phyloP scores from a whole-genome alignment of 2,329 filamentous ascomycete species.

The Cyclaneusma minus region DNA sequence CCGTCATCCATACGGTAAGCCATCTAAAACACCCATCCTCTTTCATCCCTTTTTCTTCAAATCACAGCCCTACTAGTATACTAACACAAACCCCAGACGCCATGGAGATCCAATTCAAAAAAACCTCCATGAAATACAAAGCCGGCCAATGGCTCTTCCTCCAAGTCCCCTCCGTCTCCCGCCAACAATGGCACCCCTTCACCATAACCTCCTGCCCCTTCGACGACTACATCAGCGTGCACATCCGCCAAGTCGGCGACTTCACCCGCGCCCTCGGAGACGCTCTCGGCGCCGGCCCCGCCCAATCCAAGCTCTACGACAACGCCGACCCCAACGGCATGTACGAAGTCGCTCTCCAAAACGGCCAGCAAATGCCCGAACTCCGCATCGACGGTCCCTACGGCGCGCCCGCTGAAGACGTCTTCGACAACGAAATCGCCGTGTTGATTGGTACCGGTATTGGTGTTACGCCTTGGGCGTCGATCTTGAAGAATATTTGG shows the following conservation, averaged over 20 bases:
- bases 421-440: slow-evolving; percentile 85
- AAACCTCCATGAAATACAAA: slow-evolving; percentile 96
- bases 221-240: slow-evolving; percentile 86
- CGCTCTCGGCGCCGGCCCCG: slow-evolving; percentile 76
- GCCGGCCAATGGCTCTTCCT: slow-evolving; percentile 97
- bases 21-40: not conserved
- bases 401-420: slow-evolving; percentile 91
- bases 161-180: slow-evolving; percentile 77
- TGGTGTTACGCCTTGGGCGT: slow-evolving; percentile 74
- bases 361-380: slow-evolving; percentile 80
- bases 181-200: slow-evolving; percentile 94
- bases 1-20: slow-evolving; percentile 79
- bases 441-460: slow-evolving; percentile 78
- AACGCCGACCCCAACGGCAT: slow-evolving; percentile 85
- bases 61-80: not conserved
- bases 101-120: slow-evolving; percentile 92
- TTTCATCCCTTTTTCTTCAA: not conserved
- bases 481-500: slow-evolving; percentile 95
- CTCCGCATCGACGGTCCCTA: slow-evolving; percentile 92
- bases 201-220: slow-evolving; percentile 97
- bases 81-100: slow-evolving; percentile 45
- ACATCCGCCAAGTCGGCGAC: slow-evolving; percentile 92
- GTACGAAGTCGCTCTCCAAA: slow-evolving; percentile 92
- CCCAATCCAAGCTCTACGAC: slow-evolving; percentile 81
- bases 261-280: slow-evolving; percentile 91